Conservation (phyloP, 768 basidiomycete species). For the Asterophora lycoperdoides region DNA sequence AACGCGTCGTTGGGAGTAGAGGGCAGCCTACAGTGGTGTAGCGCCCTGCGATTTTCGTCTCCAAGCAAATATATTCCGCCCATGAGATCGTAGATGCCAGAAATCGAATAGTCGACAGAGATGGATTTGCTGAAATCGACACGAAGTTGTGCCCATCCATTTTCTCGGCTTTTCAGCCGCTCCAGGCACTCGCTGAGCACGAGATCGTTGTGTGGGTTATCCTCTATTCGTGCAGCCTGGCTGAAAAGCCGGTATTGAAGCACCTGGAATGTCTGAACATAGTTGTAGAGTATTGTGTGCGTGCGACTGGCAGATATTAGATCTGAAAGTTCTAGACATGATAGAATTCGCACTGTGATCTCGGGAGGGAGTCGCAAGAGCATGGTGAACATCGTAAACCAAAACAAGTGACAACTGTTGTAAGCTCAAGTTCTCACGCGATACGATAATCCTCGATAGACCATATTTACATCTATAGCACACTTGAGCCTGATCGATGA, state of each 20-base stretch:
- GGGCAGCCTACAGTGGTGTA: slow-evolving; percentile 33
- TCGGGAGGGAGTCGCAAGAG: slow-evolving; percentile 29
- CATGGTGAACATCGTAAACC: not conserved
- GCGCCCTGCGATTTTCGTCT: slow-evolving; percentile 15
- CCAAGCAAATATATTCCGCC: slow-evolving; percentile 37
- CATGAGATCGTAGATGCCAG: slow-evolving; percentile 40
- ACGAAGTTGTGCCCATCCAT: slow-evolving; percentile 27
- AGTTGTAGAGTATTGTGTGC: slow-evolving; percentile 18
- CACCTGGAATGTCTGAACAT: slow-evolving; percentile 24
- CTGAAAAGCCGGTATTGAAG: slow-evolving; percentile 32
- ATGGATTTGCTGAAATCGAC: slow-evolving; percentile 24
- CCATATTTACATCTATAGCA: too few species aligned
- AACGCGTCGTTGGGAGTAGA: slow-evolving; percentile 19
- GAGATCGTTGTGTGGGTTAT: slow-evolving; percentile 21
- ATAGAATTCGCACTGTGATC: slow-evolving; percentile 27
- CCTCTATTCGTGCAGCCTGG: slow-evolving; percentile 21
- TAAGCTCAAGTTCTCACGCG: too few species aligned
- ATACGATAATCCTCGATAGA: too few species aligned
- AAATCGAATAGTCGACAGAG: slow-evolving; percentile 23
- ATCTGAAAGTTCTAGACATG: slow-evolving; percentile 21
- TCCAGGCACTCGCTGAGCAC: slow-evolving; percentile 21
- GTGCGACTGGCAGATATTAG: slow-evolving; percentile 21
- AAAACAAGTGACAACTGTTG: too few species aligned
- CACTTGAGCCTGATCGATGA: too few species aligned
- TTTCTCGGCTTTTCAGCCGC: slow-evolving; percentile 22